A percentile compares a stretch with the other conserved stretches of the same genome.
phyloP scores from a whole-genome alignment of 2,329 filamentous ascomycete genomes.

The Penicillium aurantiogriseum region DNA sequence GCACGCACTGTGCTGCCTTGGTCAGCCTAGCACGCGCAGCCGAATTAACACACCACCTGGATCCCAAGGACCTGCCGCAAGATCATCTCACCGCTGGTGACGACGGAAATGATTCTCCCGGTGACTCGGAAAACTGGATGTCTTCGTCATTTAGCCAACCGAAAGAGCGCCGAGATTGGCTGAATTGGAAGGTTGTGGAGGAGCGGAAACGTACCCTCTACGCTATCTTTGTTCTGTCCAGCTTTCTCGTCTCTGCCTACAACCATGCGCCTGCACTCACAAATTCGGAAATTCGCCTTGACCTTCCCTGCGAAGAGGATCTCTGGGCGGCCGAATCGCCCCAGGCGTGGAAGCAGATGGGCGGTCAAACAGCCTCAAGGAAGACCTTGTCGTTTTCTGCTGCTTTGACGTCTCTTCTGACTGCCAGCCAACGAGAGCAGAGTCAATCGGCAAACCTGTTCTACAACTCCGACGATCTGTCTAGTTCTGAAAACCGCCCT shows the following conservation, averaged over 20 bases:
- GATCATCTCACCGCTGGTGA: conserved; percentile 48
- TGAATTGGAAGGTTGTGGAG: conserved; percentile 82
- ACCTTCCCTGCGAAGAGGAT: conserved; percentile 90
- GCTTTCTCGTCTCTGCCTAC: conserved; percentile 85
- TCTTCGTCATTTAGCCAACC: conserved; percentile 35
- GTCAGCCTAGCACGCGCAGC: conserved; percentile 88
- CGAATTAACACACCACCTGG: conserved; percentile 60
- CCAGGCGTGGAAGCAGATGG: conserved; percentile 75
- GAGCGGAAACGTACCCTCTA: conserved; percentile 93
- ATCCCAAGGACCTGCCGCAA: conserved; percentile 38
- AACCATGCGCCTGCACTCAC: conserved; percentile 88
- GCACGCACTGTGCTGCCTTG: conserved; percentile 84
- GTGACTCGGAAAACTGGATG: conserved; percentile 45
- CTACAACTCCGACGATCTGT: conserved; percentile 52
- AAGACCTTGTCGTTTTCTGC: conserved; percentile 76
- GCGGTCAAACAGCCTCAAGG: conserved; percentile 69
- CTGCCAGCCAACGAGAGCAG: conserved; percentile 66
- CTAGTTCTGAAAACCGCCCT: conserved; percentile 66
- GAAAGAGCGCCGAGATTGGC: conserved; percentile 63
- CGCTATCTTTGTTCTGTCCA: conserved; percentile 86
- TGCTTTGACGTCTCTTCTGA: conserved; percentile 76
- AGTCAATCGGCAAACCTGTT: conserved; percentile 44
- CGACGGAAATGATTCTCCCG: conserved; percentile 53
- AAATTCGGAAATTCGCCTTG: conserved; percentile 87
- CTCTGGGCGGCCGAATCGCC: conserved; percentile 81